Conservation (phyloP, 208 protist species). For the Leishmania turanica region DNA sequence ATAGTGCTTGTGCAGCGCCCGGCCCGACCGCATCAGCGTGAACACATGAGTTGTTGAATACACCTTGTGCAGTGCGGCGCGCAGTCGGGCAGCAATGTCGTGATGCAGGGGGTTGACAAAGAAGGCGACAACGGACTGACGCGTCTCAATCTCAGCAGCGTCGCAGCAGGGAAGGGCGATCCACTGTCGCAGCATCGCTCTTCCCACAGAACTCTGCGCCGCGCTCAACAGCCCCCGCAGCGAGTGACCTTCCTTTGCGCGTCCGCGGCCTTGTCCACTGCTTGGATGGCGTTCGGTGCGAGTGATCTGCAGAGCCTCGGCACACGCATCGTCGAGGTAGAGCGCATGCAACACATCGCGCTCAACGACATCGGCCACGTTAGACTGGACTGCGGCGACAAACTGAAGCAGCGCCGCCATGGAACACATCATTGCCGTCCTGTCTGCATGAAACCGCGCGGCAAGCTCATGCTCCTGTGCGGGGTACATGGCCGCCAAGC, state of each 20-base stretch:
- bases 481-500: conserved; percentile 55
- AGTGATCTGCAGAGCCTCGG: conserved; percentile 66
- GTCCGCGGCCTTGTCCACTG: conserved; percentile 69
- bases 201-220: conserved; percentile 52
- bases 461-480: conserved; percentile 42
- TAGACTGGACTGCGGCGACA: conserved; percentile 37
- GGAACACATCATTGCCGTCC: conserved; percentile 71
- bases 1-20: conserved; percentile 61
- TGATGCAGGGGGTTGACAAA: conserved; percentile 53
- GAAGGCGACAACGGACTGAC: conserved; percentile 69
- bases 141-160: conserved; percentile 48
- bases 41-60: conserved; percentile 58
- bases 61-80: conserved; percentile 52
- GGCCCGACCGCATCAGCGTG: conserved; percentile 68
- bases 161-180: conserved; percentile 64
- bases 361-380: conserved; percentile 79
- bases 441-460: conserved; percentile 48
- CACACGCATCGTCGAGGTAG: conserved; percentile 58
- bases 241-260: conserved; percentile 82
- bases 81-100: conserved; percentile 48
- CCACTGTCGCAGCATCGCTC: conserved; percentile 78
- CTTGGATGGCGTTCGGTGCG: conserved; percentile 81
- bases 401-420: conserved; percentile 76
- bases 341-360: conserved; percentile 50
- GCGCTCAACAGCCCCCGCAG: conserved; percentile 69